phyloP scores from a whole-genome alignment of 2,329 filamentous ascomycete genomes.

The Fusarium begoniae region DNA sequence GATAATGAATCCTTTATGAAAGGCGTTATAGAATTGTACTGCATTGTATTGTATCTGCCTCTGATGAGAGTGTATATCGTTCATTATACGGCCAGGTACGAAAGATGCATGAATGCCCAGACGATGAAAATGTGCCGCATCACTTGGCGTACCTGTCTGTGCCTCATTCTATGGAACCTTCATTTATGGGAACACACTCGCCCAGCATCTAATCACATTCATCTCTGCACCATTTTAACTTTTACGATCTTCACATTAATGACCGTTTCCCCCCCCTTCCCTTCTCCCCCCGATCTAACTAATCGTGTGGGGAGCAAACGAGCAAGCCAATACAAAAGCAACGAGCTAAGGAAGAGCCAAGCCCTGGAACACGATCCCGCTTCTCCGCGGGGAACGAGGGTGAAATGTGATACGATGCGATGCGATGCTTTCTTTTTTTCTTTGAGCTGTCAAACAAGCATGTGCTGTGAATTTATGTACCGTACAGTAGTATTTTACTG shows the following conservation, averaged over 20 bases:
- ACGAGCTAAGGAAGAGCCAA: slow-evolving; percentile 10
- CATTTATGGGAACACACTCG: background rate
- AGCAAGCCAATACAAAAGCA: background rate
- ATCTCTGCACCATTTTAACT: background rate
- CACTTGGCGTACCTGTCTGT: background rate
- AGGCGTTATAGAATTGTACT: background rate
- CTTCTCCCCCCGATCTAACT: background rate
- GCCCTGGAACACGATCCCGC: slow-evolving; percentile 12
- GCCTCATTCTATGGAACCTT: background rate
- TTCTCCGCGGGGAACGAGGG: slow-evolving; percentile 5
- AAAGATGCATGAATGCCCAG: background rate
- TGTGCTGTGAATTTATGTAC: background rate
- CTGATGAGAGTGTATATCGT: background rate
- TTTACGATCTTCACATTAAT: background rate
- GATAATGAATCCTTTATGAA: background rate
- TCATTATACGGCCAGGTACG: slow-evolving; percentile 17
- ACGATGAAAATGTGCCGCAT: background rate
- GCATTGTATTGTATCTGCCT: background rate
- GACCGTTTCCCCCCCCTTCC: background rate
- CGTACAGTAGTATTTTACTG: background rate
- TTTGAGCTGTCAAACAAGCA: slow-evolving; percentile 6
- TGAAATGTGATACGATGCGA: slow-evolving; percentile 1
- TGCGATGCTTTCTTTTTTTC: background rate
- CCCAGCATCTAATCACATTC: background rate
- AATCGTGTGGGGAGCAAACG: background rate